Base-by-base conservation (phyloP, 257 asterid genomes). In the Gentiana straminea region DNA sequence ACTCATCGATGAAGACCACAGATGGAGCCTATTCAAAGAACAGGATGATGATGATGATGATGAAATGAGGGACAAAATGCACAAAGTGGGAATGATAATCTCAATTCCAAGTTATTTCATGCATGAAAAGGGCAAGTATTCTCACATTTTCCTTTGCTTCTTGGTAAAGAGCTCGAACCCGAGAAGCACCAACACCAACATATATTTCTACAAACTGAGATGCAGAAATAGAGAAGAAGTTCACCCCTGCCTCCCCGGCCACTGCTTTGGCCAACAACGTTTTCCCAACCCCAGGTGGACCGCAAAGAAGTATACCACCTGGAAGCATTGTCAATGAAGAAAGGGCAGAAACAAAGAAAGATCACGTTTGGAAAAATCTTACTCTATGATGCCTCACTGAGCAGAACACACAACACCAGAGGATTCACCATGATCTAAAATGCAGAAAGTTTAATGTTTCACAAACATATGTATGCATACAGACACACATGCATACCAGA, bases 261-360 rank as follows among this genome's bases (percentile, higher is more conserved):
- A 91, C 96, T 52, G 98, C 96, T 80, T 91, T 87, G 59, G 98
- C 98, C 64, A 91, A 73, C 61, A 91, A 75, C 49, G 98, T 91
- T 85, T 91, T 91, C 78, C 96, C 98, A 59, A 91, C 98, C 52
- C 98, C 98, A 8, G 98, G 98, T 38, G 98, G 96, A 8, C 98
- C 98, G 81, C 95, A 91, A 59, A 91, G 95, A 66, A 86, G 95
- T 79, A 86, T 91, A 59, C 98, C 96, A 55, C 96, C 98, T 91
- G 86, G 67, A 60, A 67, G 56, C 55, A 57, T 66, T 50, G 52
- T 49, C 15, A 56, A 59, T 39, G 32, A 55, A 49, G 44, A 34
- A 64, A 41, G 43, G 67, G 60, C 70, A 70, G 60, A 50, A 41
- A 49, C 9, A 10, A 41, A 41, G 9, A 41, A 3, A 1, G 46